Conservation (phyloP, 345 rosid species). For the Triadica sebifera region DNA sequence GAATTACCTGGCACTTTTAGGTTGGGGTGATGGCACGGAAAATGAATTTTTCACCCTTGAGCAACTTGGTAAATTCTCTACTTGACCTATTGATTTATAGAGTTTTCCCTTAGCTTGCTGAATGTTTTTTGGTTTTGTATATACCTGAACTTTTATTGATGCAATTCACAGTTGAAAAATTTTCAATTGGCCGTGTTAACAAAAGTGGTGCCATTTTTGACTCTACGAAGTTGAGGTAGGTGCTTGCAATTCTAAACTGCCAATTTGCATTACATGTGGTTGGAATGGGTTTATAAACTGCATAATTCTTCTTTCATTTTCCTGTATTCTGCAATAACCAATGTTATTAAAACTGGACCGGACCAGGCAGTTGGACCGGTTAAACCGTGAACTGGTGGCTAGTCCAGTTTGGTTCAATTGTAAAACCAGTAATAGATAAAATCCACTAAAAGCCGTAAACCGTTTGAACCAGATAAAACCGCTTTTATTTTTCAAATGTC, state of each 20-base stretch:
- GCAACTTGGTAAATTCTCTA: conserved; percentile 63
- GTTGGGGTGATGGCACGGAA: conserved; percentile 99
- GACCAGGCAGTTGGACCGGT: too few relatives aligned
- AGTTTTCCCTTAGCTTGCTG: not conserved
- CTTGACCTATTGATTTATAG: not conserved
- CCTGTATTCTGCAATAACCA: not conserved
- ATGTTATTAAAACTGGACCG: too few relatives aligned
- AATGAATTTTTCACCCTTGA: conserved; percentile 85
- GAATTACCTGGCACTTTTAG: conserved; percentile 87
- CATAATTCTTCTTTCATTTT: conserved; percentile 19
- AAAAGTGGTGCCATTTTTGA: conserved; percentile 88
- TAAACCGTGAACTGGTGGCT: too few relatives aligned
- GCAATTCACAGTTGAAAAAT: conserved; percentile 66
- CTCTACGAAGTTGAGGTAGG: conserved; percentile 76
- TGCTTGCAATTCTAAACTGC: conserved; percentile 10
- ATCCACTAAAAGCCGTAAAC: too few relatives aligned
- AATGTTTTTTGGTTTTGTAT: not conserved
- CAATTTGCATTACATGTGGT: not conserved
- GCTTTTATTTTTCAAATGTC: too few relatives aligned
- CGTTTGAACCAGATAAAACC: too few relatives aligned
- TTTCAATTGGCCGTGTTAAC: conserved; percentile 79
- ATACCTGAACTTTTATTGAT: conserved; percentile 22
- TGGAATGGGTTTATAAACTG: conserved; percentile 3
- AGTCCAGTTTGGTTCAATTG: too few relatives aligned
- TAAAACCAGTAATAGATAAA: too few relatives aligned